These are phyloP conservation scores for Rugiboletus extremiorientalis DNA, from an alignment of 1,284 basidiomycete genomes.

Conservation along the genomic window DNA sequence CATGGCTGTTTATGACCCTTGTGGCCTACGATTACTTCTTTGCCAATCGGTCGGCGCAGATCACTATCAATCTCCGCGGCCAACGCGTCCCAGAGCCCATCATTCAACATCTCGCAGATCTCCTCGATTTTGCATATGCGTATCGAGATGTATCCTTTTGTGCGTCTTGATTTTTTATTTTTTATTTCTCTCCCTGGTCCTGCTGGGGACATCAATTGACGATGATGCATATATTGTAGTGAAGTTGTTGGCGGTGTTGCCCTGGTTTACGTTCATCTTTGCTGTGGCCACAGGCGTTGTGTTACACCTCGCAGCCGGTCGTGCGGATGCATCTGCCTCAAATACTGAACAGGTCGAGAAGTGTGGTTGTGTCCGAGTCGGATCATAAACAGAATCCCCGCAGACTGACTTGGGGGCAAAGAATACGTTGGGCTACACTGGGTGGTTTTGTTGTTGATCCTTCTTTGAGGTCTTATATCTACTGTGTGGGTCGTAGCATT, in stretches of 20 bases:
- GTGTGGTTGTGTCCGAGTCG: neutral
- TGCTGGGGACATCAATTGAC: neutral
- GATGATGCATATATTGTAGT: constrained; percentile 34
- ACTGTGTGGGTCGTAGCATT: neutral
- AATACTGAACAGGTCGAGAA: neutral
- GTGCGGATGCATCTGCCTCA: neutral
- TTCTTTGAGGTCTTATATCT: neutral
- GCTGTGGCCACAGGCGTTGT: constrained; percentile 38
- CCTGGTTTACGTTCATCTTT: constrained; percentile 51
- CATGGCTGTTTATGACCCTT: constrained; percentile 53
- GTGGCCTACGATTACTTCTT: constrained; percentile 55
- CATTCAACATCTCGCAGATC: constrained; percentile 40
- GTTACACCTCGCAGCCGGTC: constrained; percentile 22
- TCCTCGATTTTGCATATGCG: constrained; percentile 43
- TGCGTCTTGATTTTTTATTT: constrained; percentile 26
- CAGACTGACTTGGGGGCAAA: neutral
- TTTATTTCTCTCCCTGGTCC: neutral
- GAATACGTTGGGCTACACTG: neutral
- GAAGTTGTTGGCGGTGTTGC: constrained; percentile 45
- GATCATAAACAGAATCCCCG: neutral
- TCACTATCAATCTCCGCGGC: constrained; percentile 44
- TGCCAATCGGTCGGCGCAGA: constrained; percentile 45
- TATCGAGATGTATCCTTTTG: constrained; percentile 51
- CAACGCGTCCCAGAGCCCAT: constrained; percentile 38
- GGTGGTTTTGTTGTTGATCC: neutral